Base-by-base conservation (phyloP, 2,329 filamentous ascomycete species). In the Chaetomiaceae sp. region DNA sequence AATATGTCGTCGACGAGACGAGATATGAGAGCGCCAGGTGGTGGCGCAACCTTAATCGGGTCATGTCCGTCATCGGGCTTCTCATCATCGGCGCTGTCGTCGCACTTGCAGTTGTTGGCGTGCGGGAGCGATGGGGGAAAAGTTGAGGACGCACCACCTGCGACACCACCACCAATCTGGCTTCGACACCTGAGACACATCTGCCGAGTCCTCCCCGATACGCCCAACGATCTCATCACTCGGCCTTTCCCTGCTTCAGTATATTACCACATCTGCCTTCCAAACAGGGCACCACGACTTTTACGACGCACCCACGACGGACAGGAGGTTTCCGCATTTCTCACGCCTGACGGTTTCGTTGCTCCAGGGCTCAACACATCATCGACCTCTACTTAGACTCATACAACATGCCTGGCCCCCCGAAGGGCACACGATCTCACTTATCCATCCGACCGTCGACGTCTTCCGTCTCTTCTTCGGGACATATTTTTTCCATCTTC, bases 31-130 rank as follows among this genome's bases (percentile, higher is more conserved):
- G 76, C 51, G 78, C 78, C 12, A 71, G 73, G 44, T 83, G 81
- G 81, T 84, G 81, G 81, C 74, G 81, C 52, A 77, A 74, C 45
- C 70, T 83, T 40, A 84, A 84, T 63, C 75, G 80, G 50, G 72
- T 73, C 59, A 83, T 84, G 80, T 76, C 79, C 23, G 61, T 82
- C 42, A 65, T 82, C 22, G 81, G 81, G 3, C 64, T 82, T 4
- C 65, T 83, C 43, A 72, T 83, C 29, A 68, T 83, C 19, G 78
- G 74, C 31, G 80, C 78, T 25, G 68, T 81, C 25, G 65, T 76
- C 29, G 75, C 77, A 11, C 72, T 84, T 44, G 72, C 74, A 17
- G 71, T 82, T 20, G 67, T 82, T 15, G 79, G 79, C 42, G 68
- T 77, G n/a, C 70, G 69, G 47, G 71, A 81, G 57, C 71, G 71